Percentiles rank a stretch among this genome's conserved stretches.
Conservation (phyloP, 1,284 basidiomycete genomes). For the Ganoderma leucocontextum region DNA sequence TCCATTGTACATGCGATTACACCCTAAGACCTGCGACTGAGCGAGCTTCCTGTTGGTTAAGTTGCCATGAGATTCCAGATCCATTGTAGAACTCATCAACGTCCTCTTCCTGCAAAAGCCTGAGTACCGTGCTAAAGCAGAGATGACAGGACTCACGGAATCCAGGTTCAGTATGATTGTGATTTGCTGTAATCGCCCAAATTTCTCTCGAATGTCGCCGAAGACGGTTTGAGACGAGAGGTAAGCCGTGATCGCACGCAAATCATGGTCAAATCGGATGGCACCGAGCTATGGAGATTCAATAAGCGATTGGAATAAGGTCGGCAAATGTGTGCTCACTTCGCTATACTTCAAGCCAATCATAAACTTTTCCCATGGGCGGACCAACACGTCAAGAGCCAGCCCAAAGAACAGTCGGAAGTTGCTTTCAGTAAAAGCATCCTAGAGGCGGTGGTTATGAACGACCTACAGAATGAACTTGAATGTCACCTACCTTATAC, state of each 20-base stretch:
- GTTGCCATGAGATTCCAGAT: slow-evolving; percentile 91
- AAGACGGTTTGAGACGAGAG: slow-evolving; percentile 88
- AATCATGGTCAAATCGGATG: slow-evolving; percentile 94
- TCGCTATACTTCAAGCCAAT: slow-evolving; percentile 88
- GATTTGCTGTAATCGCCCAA: slow-evolving; percentile 92
- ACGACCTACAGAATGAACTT: not conserved
- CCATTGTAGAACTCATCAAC: slow-evolving; percentile 92
- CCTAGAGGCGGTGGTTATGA: slow-evolving; percentile 52
- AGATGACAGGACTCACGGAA: slow-evolving; percentile 56
- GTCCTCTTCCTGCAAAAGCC: slow-evolving; percentile 77
- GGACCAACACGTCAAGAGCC: slow-evolving; percentile 85
- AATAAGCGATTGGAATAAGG: not conserved
- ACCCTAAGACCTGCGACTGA: slow-evolving; percentile 71
- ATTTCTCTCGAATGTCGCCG: slow-evolving; percentile 91
- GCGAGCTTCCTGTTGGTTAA: slow-evolving; percentile 82
- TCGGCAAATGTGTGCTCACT: slow-evolving; percentile 50
- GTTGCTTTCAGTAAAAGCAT: slow-evolving; percentile 87
- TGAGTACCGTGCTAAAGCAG: not conserved
- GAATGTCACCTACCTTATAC: slow-evolving; percentile 67
- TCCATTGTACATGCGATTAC: slow-evolving; percentile 40
- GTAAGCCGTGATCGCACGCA: slow-evolving; percentile 85
- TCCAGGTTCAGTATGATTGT: slow-evolving; percentile 93
- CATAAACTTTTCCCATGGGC: slow-evolving; percentile 94
- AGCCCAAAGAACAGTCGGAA: slow-evolving; percentile 87
- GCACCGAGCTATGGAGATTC: slow-evolving; percentile 81